Base-by-base conservation (phyloP, 78 protist genomes). In the Mantamonas sphyraenae region DNA sequence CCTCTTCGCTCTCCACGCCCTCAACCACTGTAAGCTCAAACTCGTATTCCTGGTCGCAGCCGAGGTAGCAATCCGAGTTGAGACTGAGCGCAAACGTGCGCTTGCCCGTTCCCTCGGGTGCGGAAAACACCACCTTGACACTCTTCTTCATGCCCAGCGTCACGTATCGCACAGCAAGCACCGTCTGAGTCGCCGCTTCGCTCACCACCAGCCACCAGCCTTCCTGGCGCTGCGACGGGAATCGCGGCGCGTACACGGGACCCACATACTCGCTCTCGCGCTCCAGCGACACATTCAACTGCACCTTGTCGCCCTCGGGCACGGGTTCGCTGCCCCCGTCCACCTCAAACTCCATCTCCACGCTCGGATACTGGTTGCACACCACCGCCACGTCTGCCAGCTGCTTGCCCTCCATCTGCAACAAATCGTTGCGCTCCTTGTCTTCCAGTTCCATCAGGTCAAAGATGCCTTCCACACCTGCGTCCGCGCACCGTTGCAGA, bases 391-490 rank as follows among this genome's bases (percentile, higher is more conserved):
- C 42, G 31, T 83, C 87, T 24, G 47, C 50, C 50, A 81, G 22
- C 68, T 77, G 79, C 31, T 4, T 55, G 58, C 45, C 50, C 28
- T 63, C 1, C 66, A 90, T 20, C 19, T 22, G 28, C 38, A 93
- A 70, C 34, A 90, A 42, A 35, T 74, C 2, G 38, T 9, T 22
- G 26, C 95, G 81, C 12, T 43, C 71, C 30, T 64, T 81, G 28
- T 92, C 96, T 26, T 92, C 97, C 62, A 90, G 24, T 4, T 86
- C 92, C 68, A 90, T 62, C n/a, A 93, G 58, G 71, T 92, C 97
- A 64, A 83, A 84, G n/a, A 93, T 60, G 0, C 45, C 14, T 60
- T 86, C 84, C 30, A 92, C 38, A 24, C 84, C 87, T 7, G 65
- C 45, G 22, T 22, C 2, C 35, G 64, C 71, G n/a, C 28, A 68